Evolutionary conservation across 441 rosid species (phyloP).

Genomic region (Lepidium campestre): DNA sequence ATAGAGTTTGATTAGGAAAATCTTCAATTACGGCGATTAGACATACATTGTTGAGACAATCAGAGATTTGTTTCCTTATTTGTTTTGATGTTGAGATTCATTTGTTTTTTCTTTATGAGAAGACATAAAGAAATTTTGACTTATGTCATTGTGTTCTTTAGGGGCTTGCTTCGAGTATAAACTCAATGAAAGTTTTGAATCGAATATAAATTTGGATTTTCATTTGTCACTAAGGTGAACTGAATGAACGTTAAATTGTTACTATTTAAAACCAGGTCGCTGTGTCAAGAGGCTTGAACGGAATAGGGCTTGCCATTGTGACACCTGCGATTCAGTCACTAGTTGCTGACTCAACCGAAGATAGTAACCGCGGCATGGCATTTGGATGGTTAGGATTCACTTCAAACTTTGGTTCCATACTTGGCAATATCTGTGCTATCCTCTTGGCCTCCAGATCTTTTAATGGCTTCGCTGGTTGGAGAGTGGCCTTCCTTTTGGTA

Average conservation of each 20-base stretch:
- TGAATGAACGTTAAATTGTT: background rate
- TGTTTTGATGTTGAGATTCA: background rate
- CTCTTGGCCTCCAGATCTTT: constrained; percentile 57
- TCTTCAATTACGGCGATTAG: background rate
- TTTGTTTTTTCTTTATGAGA: background rate
- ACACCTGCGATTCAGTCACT: constrained; percentile 70
- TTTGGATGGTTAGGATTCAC: constrained; percentile 77
- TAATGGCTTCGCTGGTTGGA: constrained; percentile 68
- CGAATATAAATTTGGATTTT: background rate
- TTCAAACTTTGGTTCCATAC: constrained; percentile 49
- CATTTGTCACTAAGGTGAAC: background rate
- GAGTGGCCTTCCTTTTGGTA: constrained; percentile 65
- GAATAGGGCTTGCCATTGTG: constrained; percentile 72
- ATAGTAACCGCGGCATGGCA: constrained; percentile 64
- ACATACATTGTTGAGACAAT: background rate
- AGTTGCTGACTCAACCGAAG: constrained; percentile 74
- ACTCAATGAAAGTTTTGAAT: background rate
- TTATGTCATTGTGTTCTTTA: background rate
- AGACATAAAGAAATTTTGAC: background rate
- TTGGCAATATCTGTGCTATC: constrained; percentile 54
- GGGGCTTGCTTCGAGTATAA: background rate
- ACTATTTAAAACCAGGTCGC: constrained; percentile 45
- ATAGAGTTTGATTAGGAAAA: background rate
- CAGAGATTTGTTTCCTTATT: background rate
- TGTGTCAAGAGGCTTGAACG: constrained; percentile 70